phyloP scores from a whole-genome alignment of 805 yeast species.

The Barnettozyma populi region DNA sequence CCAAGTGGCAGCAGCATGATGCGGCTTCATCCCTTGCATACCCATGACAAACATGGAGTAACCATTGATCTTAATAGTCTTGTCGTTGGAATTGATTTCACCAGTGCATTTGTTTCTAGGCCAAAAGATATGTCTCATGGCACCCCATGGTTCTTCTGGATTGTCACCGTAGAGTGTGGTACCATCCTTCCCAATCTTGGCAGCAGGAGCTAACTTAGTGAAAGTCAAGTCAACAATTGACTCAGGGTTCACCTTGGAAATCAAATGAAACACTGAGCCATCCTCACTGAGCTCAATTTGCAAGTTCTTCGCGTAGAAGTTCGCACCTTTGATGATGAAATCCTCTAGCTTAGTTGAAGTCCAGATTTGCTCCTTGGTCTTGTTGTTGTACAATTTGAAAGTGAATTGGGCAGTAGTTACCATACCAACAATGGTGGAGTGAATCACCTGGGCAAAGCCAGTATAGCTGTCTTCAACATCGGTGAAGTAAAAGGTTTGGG shows the following conservation, averaged over 20 bases:
- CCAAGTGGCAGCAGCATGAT: constrained; percentile 97
- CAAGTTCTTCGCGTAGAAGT: constrained; percentile 74
- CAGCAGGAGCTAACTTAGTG: constrained; percentile 63
- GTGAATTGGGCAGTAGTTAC: constrained; percentile 93
- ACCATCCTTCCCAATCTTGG: constrained; percentile 89
- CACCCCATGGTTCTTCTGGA: constrained; percentile 85
- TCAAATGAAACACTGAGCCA: constrained; percentile 45
- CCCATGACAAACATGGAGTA: constrained; percentile 90
- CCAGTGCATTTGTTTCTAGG: constrained; percentile 80
- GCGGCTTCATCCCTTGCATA: constrained; percentile 98
- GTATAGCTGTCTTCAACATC: constrained; percentile 54
- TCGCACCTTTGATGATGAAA: constrained; percentile 64
- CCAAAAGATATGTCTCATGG: constrained; percentile 96
- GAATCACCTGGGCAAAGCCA: constrained; percentile 93
- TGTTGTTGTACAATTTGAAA: constrained; percentile 64
- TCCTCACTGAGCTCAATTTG: constrained; percentile 56
- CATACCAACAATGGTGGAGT: constrained; percentile 84
- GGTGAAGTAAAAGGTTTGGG: constrained; percentile 85
- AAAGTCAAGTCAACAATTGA: constrained; percentile 66
- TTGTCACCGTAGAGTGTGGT: constrained; percentile 83
- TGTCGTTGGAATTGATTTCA: constrained; percentile 41
- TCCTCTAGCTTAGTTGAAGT: constrained; percentile 86
- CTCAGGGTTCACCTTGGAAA: constrained; percentile 62
- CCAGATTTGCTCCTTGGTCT: constrained; percentile 56
- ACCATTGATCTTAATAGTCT: constrained; percentile 25